Conservation (phyloP, 2,329 filamentous ascomycete genomes). For the Aspergillus carbonarius region DNA sequence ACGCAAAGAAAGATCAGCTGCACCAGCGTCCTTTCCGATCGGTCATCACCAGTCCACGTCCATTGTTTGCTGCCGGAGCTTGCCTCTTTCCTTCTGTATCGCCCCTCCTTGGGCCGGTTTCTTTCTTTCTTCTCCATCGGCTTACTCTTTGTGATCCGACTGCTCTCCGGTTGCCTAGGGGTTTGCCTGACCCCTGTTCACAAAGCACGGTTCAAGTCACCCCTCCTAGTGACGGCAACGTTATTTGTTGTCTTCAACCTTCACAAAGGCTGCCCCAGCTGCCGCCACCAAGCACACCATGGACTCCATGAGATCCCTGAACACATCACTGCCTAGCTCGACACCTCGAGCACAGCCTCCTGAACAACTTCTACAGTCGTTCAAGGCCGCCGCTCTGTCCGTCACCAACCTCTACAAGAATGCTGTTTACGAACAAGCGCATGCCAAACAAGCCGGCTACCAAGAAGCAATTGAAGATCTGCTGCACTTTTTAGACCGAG, state of each 20-base stretch:
- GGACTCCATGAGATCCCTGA: slow-evolving; percentile 65
- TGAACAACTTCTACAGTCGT: slow-evolving; percentile 72
- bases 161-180: neutral
- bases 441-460: slow-evolving; percentile 77
- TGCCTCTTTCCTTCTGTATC: neutral
- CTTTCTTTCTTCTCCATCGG: slow-evolving; percentile 10
- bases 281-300: slow-evolving; percentile 39
- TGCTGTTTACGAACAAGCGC: slow-evolving; percentile 73
- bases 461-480: slow-evolving; percentile 93
- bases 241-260: slow-evolving; percentile 1
- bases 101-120: neutral
- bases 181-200: neutral
- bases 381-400: slow-evolving; percentile 87
- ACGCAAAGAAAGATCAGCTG: slow-evolving; percentile 32
- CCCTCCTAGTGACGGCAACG: slow-evolving; percentile 18
- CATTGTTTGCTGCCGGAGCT: neutral
- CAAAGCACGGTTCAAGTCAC: slow-evolving; percentile 22
- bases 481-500: slow-evolving; percentile 77
- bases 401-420: slow-evolving; percentile 97
- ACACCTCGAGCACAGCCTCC: slow-evolving; percentile 49
- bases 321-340: slow-evolving; percentile 59
- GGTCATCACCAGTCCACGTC: slow-evolving; percentile 5
- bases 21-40: slow-evolving; percentile 15
- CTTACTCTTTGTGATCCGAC: neutral
- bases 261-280: slow-evolving; percentile 10